Evolutionary conservation across 2,329 filamentous ascomycete species (phyloP).

Genomic region (Arthrobotrys sinensis): DNA sequence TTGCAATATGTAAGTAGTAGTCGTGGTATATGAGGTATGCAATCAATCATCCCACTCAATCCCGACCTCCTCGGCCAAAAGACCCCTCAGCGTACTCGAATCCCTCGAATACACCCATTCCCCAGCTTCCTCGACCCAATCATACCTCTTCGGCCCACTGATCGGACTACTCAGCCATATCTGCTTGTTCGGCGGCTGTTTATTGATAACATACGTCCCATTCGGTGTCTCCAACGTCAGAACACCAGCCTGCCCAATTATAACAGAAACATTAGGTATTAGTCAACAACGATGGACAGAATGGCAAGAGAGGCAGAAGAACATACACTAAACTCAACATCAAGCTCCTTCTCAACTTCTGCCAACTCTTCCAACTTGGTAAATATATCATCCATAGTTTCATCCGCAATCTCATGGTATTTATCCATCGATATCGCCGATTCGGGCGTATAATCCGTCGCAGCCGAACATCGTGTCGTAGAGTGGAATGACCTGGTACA

Average conservation of each 20-base stretch:
- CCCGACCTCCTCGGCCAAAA: constrained; percentile 83
- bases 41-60: constrained; percentile 70
- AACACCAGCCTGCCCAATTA: constrained; percentile 79
- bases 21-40: too few species aligned
- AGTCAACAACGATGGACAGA: neutral
- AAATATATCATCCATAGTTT: constrained; percentile 70
- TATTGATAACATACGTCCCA: constrained; percentile 95
- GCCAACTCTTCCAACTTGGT: constrained; percentile 79
- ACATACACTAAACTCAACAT: constrained; percentile 90
- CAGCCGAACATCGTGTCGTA: constrained; percentile 5
- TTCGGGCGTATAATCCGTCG: constrained; percentile 14
- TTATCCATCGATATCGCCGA: constrained; percentile 44
- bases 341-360: constrained; percentile 76
- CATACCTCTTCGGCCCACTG: constrained; percentile 92
- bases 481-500: constrained; percentile 6
- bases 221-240: constrained; percentile 80
- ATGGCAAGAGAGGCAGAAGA: constrained; percentile 15
- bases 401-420: constrained; percentile 61
- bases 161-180: constrained; percentile 96
- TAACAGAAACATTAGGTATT: neutral
- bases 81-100: constrained; percentile 79
- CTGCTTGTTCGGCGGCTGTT: constrained; percentile 96
- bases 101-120: constrained; percentile 92
- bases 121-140: constrained; percentile 80
- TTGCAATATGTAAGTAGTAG: too few species aligned